A percentile compares a stretch with the other conserved stretches of the same genome.
phyloP scores from a whole-genome alignment of 257 asterid species.

The Linaria vulgaris region DNA sequence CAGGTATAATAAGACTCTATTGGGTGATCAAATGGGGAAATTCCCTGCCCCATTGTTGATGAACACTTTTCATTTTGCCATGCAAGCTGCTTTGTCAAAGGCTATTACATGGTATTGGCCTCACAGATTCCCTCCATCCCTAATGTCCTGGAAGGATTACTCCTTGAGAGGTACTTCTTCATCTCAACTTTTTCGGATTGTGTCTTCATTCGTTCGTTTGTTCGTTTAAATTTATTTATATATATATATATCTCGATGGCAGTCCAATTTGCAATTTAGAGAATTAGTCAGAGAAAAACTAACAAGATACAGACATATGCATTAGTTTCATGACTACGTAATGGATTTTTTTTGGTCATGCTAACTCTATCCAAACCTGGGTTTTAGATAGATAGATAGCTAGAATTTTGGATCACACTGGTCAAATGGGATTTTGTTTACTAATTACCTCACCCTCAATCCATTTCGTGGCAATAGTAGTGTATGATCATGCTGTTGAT shows the following conservation, averaged over 20 bases:
- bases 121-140: slow-evolving; percentile 63
- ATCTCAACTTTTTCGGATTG: too few species aligned
- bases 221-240: too few species aligned
- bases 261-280: background rate
- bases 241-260: background rate
- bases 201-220: too few species aligned
- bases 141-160: slow-evolving; percentile 92
- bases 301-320: too few species aligned
- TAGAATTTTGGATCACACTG: too few species aligned
- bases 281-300: background rate
- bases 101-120: slow-evolving; percentile 95
- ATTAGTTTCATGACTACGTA: too few species aligned
- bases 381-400: too few species aligned
- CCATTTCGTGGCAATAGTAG: slow-evolving; percentile 2
- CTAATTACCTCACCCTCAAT: background rate
- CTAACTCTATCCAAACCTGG: too few species aligned
- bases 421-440: background rate
- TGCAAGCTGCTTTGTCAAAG: slow-evolving; percentile 93
- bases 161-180: slow-evolving; percentile 52
- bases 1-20: slow-evolving; percentile 92
- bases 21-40: slow-evolving; percentile 93
- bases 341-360: too few species aligned
- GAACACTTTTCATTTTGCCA: slow-evolving; percentile 88
- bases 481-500: too few species aligned
- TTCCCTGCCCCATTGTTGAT: slow-evolving; percentile 97